A percentile compares a stretch with the other conserved stretches of the same genome.
Evolutionary conservation across 2,329 filamentous ascomycete genomes (phyloP).

Genomic region (Blumeriella jaapii): DNA sequence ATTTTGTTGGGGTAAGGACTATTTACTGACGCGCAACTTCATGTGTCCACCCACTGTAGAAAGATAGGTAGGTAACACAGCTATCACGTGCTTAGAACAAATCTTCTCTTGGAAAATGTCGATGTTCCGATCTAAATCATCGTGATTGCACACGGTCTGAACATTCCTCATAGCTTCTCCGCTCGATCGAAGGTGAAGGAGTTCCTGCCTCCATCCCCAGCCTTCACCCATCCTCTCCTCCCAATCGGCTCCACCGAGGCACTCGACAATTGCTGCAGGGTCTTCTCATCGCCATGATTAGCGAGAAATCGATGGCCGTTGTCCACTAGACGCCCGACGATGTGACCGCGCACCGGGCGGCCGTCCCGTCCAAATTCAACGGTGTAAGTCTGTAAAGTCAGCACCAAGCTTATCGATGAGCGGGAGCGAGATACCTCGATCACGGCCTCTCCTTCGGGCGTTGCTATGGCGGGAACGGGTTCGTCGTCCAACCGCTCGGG

Average conservation of each 20-base stretch:
- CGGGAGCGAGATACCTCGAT: slow-evolving; percentile 36
- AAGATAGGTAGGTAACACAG: too few species aligned
- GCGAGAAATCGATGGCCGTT: slow-evolving; percentile 42
- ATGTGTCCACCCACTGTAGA: too few species aligned
- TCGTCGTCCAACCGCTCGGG: slow-evolving; percentile 32
- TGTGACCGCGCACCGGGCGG: slow-evolving; percentile 34
- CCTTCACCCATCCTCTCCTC: slow-evolving; percentile 34
- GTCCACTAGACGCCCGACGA: slow-evolving; percentile 39
- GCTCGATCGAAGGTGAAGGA: slow-evolving; percentile 26
- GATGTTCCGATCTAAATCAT: too few species aligned
- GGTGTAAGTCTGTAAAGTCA: slow-evolving; percentile 41
- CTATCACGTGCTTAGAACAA: too few species aligned
- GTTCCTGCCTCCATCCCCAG: slow-evolving; percentile 27
- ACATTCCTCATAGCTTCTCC: slow-evolving; percentile 9
- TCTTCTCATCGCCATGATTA: slow-evolving; percentile 41
- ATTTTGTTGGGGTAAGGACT: too few species aligned
- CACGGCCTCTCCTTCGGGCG: slow-evolving; percentile 37
- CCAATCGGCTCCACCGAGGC: slow-evolving; percentile 37
- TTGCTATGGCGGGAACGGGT: slow-evolving; percentile 29
- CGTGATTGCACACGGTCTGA: neutral
- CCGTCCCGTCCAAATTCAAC: slow-evolving; percentile 44
- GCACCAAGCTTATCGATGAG: neutral
- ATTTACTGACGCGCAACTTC: too few species aligned
- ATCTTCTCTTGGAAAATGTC: too few species aligned
- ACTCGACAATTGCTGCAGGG: slow-evolving; percentile 34